Evolutionary conservation across 192 early-diverging fungal genomes (phyloP), one percentile per base, ranked within the genome.

Genomic region (Coemansia sp.): DNA sequence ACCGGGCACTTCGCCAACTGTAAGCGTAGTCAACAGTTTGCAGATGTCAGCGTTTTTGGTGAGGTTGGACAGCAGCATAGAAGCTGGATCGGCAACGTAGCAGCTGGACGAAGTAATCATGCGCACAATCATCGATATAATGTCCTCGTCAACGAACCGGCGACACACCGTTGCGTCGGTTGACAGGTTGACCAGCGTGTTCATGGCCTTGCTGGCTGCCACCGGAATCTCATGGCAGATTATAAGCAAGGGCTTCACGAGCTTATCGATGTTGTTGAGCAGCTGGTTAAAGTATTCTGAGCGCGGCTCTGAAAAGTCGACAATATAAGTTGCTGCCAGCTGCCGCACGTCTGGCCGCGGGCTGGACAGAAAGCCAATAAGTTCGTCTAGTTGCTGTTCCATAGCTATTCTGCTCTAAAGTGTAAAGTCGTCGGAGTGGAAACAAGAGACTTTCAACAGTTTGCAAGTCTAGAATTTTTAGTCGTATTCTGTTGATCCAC

Each of bases 51-150:
- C 39, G 22, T 37, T 31, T 62, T 95, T 94, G 48, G 93, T 87
- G 63, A 95, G 80, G 75, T 98, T 98, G 64, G 94, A 95, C 27
- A 98, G 73, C n/a, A 97, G 83, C 96, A 97, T 97, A 62, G 89
- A 74, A 21, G 57, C 57, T 1, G 92, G 77, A 75, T 96, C 94
- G 6, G 92, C 88, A 11, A 93, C 62, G 12, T 93, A 82, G 19
- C 83, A 84, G 19, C 73, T 82, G 1, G 92, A 86, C 38, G 86
- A 82, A 47, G 89, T 84, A 48, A 95, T 90, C 52, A 88, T 64
- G 12, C 83, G 68, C 49, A 91, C 81, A 1, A 96, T 59, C 69
- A 89, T 83, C 25, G 84, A 82, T 29, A 96, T 66, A 57, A 91
- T 90, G 16, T 81, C 86, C 22, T 87, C 87, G 67, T 90, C 83